Conservation (phyloP, 2,329 filamentous ascomycete genomes). For the Fusarium sublunatum region DNA sequence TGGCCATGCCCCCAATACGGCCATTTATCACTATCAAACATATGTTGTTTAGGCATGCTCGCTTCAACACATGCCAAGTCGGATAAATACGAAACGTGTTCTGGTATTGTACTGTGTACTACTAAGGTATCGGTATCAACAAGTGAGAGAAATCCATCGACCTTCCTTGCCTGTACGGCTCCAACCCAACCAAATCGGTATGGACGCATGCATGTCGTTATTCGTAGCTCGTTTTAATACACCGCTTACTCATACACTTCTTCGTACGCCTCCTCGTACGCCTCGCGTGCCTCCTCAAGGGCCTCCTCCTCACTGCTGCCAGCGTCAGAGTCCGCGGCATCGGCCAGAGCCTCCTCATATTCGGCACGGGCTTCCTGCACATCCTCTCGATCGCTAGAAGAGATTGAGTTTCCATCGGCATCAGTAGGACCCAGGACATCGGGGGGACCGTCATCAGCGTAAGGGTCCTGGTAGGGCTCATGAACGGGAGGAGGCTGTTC, state of each 20-base stretch:
- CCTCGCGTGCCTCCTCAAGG: conserved; percentile 64
- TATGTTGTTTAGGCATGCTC: not conserved
- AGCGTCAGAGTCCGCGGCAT: conserved; percentile 55
- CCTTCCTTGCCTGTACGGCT: conserved; percentile 24
- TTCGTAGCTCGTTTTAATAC: conserved; percentile 31
- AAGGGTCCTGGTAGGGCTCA: conserved; percentile 33
- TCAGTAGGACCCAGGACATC: conserved; percentile 54
- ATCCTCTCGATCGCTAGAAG: conserved; percentile 56
- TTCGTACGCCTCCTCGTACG: conserved; percentile 55
- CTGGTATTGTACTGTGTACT: conserved; percentile 28
- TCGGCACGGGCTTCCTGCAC: conserved; percentile 57
- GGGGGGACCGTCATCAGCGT: conserved; percentile 46
- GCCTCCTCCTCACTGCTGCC: conserved; percentile 65
- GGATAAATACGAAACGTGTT: conserved; percentile 16
- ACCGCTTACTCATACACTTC: conserved; percentile 43
- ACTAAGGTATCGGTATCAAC: conserved; percentile 38
- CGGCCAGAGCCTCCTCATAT: conserved; percentile 57
- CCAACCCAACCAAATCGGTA: conserved; percentile 30
- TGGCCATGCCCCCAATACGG: not conserved
- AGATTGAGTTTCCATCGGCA: conserved; percentile 56
- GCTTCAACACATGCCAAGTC: conserved; percentile 10
- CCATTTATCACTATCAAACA: conserved; percentile 5
- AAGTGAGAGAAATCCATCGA: conserved; percentile 26
- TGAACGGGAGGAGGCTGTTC: conserved; percentile 33
- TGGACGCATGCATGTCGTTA: conserved; percentile 39